These are phyloP conservation scores for Fraxinus dipetala DNA, from an alignment of 305 asterid genomes.

Conservation along the genomic window DNA sequence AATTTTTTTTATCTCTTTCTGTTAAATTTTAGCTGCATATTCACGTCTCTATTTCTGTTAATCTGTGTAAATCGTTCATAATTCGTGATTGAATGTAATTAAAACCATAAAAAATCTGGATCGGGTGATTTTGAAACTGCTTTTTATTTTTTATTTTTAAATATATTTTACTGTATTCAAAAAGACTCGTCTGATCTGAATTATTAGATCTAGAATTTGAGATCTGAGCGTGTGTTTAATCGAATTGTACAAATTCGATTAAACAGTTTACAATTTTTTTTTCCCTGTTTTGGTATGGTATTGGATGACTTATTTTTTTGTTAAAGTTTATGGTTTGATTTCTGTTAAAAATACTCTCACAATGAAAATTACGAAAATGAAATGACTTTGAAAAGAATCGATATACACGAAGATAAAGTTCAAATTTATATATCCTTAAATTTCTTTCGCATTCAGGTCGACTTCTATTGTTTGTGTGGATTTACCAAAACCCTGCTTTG, in stretches of 20 bases:
- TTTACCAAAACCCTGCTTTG: not conserved
- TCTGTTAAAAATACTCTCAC: not conserved
- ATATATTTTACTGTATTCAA: not conserved
- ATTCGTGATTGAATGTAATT: not conserved
- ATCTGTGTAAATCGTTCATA: not conserved
- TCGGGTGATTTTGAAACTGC: not conserved
- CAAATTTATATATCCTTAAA: not conserved
- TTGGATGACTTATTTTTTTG: not conserved
- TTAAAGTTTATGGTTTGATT: not conserved
- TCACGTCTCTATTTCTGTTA: not conserved
- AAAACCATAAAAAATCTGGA: not conserved
- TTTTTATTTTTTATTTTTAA: no score
- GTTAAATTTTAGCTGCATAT: not conserved
- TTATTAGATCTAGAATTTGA: constrained; percentile 23
- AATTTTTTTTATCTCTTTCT: not conserved
- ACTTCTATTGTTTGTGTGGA: not conserved
- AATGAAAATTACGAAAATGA: no score
- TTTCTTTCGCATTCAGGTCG: not conserved
- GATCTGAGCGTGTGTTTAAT: not conserved
- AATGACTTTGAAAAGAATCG: no score
- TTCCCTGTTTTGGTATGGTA: not conserved
- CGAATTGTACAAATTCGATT: no score
- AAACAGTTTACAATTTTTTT: not conserved
- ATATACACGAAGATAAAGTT: not conserved
- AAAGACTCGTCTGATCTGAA: constrained; percentile 12